Evolutionary conservation across 805 yeast species (phyloP), one percentile per base, ranked within the genome.

Genomic region (Teunomyces kruisii): DNA sequence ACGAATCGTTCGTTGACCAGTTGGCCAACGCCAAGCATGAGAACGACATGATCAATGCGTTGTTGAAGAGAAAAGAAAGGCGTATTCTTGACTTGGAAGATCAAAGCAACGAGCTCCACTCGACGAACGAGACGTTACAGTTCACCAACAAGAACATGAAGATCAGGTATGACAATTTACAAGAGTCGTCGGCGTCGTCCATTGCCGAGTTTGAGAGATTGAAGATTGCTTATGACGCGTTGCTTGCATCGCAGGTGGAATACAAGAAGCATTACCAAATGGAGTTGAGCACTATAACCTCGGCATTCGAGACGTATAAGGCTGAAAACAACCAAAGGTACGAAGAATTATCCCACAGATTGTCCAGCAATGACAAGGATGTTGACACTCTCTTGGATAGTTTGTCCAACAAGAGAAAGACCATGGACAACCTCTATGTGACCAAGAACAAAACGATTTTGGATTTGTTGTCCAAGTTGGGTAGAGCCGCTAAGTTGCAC

Each of bases 21-120:
- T 63, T 83, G 48, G 80, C 88, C 26, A 83, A 82, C 50, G 70
- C 86, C 31, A 84, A 84, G 61, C 91, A 86, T 60, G 92, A 88
- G 56, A 84, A 84, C 54, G 90, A 86, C 51, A 84, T 84, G 69
- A 72, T 85, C 35, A 83, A 78, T 55, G 81, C 89, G 1, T 66
- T 86, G 50, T 65, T 88, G 47, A 80, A 77, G 49, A 70, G 95
- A 42, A 86, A 86, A 55, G 89, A 86, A 54, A 72, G 91, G 42
- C 70, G 88, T 43, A 76, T 86, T 19, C 56, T 68, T 26, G 92
- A 85, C 52, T 65, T 87, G 54, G 96, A 88, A 59, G 68, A 65
- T 32, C 81, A 80, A 51, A 62, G 76, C 45, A 72, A 73, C 43
- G 80, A 76, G 16, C 54, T 78, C n/a, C 55, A 68, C 33, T 68